phyloP scores from a whole-genome alignment of 2,329 filamentous ascomycete species.

The Madurella fahalii region DNA sequence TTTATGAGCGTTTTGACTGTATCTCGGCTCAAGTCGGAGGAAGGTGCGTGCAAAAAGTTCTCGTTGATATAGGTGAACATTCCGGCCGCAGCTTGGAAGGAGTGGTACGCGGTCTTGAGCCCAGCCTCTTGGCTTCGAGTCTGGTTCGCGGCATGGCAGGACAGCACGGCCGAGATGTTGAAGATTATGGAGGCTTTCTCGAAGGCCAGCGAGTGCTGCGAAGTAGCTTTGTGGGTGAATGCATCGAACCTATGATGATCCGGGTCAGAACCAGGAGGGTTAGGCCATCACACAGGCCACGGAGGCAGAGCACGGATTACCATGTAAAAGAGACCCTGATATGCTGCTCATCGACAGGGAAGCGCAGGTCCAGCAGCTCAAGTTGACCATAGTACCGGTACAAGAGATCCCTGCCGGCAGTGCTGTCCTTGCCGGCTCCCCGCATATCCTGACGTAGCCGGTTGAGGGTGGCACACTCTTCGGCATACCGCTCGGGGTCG shows the following conservation, averaged over 20 bases:
- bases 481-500: slow-evolving; percentile 90
- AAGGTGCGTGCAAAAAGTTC: slow-evolving; percentile 96
- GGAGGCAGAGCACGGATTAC: slow-evolving; percentile 46
- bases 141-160: slow-evolving; percentile 90
- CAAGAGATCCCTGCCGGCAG: slow-evolving; percentile 83
- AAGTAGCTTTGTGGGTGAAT: slow-evolving; percentile 97
- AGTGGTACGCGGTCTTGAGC: slow-evolving; percentile 95
- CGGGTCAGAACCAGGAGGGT: slow-evolving; percentile 17
- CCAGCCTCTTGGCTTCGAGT: slow-evolving; percentile 88
- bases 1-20: slow-evolving; percentile 93
- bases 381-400: slow-evolving; percentile 98
- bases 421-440: slow-evolving; percentile 94
- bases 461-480: slow-evolving; percentile 93
- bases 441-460: slow-evolving; percentile 96
- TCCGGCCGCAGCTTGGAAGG: slow-evolving; percentile 94
- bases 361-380: slow-evolving; percentile 87
- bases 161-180: slow-evolving; percentile 96
- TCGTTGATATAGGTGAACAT: slow-evolving; percentile 99
- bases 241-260: slow-evolving; percentile 76
- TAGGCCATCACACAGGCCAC: not conserved
- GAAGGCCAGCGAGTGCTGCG: slow-evolving; percentile 93
- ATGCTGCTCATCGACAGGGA: slow-evolving; percentile 96
- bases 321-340: slow-evolving; percentile 99
- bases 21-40: slow-evolving; percentile 89
- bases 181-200: slow-evolving; percentile 99